Conservation (phyloP, 768 basidiomycete genomes). For the Filobasidium wieringae region DNA sequence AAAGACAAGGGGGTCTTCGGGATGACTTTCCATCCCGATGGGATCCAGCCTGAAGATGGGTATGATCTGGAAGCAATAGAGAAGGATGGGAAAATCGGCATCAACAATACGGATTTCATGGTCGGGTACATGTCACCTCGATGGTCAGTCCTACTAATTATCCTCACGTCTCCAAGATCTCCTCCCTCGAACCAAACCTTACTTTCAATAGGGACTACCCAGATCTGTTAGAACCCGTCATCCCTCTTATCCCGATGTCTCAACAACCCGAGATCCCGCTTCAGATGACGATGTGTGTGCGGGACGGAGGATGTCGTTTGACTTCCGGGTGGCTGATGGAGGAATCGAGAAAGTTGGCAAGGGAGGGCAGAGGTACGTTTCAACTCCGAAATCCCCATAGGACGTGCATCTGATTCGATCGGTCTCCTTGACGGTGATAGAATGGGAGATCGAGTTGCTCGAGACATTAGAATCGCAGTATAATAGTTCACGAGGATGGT, state of each 20-base stretch:
- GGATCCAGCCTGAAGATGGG: background rate
- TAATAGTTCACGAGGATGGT: background rate
- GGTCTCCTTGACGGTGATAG: background rate
- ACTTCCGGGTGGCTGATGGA: background rate
- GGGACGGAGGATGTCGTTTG: background rate
- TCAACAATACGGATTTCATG: background rate
- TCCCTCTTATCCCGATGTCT: background rate
- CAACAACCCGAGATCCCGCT: background rate
- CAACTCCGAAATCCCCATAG: background rate
- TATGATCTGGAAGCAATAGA: background rate
- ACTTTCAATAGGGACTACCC: background rate
- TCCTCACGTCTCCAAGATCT: background rate
- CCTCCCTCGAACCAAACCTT: background rate
- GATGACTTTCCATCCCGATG: background rate
- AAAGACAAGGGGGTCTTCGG: background rate
- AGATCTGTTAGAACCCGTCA: background rate
- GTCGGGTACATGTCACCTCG: background rate
- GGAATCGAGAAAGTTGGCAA: background rate
- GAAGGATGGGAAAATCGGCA: background rate
- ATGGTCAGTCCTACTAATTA: background rate
- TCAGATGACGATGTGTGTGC: background rate
- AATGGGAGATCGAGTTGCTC: background rate
- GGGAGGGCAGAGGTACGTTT: background rate
- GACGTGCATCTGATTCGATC: no score
- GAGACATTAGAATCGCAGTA: background rate